Base-by-base conservation (phyloP, 1,284 basidiomycete species). In the Quambalaria eucalypti region DNA sequence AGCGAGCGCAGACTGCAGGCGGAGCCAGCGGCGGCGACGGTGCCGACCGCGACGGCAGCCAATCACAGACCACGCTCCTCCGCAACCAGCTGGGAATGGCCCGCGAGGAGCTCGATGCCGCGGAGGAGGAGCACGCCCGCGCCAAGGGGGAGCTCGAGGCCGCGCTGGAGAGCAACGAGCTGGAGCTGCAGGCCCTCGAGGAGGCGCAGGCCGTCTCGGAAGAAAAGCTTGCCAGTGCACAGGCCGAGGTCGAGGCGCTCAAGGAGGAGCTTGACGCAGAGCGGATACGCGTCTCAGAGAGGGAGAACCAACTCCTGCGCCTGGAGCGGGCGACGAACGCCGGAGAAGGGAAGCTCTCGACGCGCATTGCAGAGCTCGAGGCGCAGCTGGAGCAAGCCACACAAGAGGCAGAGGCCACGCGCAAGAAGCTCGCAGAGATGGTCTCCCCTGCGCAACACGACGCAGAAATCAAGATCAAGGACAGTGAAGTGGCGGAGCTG, bases 301-400 rank as follows among this genome's bases (percentile, higher is more conserved):
- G 21, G 10, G 36, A 39, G 36, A 39, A 39, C 10, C 16, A 39
- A 21, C 16, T 39, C 3, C 36, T 39, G 4, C 16, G 21, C 16
- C 36, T 39, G 16, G 21, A 14, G 4, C 36, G 36, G 3, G 36
- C 36, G 16, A 12, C 36, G 21, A n/a, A n/a, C n/a, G n/a, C n/a
- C n/a, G n/a, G n/a, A n/a, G n/a, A n/a, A n/a, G n/a, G n/a, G n/a
- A n/a, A n/a, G n/a, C n/a, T n/a, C n/a, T 14, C 10, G 36, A 14
- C 16, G 36, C 36, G 36, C 16, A 14, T 39, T 21, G 36, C 36
- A 26, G 26, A 48, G 42, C 36, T 54, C 8, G 52, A 54, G 47
- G 40, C 52, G 2, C 16, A 21, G n/a, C 30, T 54, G 3, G 50
- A 29, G 28, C 33, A 25, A 47, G 52, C 42, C 14, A 49, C 14